Conservation (phyloP, 345 rosid species). For the Rhizophora apiculata region DNA sequence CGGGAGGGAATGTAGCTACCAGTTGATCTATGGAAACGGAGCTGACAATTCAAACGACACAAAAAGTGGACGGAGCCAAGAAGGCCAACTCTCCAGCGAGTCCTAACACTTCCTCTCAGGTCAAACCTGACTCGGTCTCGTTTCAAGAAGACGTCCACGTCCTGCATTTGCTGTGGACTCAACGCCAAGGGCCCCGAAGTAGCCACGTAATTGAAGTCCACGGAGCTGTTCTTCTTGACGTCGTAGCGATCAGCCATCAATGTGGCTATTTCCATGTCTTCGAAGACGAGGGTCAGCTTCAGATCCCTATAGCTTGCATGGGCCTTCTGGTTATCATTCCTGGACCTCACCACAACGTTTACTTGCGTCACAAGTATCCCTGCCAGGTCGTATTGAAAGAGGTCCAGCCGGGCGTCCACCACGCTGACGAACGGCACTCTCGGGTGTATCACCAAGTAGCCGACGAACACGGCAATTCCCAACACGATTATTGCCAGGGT, state of each 20-base stretch:
- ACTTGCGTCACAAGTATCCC: constrained; percentile 62
- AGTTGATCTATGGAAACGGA: constrained; percentile 50
- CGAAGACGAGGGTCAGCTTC: constrained; percentile 40
- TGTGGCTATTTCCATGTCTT: constrained; percentile 41
- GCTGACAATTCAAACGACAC: constrained; percentile 55
- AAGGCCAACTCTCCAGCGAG: constrained; percentile 69
- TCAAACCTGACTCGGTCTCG: constrained; percentile 50
- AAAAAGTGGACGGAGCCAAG: constrained; percentile 58
- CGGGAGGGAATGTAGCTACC: constrained; percentile 32
- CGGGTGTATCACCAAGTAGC: constrained; percentile 74
- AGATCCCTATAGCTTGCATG: constrained; percentile 54
- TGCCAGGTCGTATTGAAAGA: constrained; percentile 33
- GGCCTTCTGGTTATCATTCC: constrained; percentile 68
- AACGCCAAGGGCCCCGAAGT: constrained; percentile 64
- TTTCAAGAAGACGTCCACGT: constrained; percentile 39
- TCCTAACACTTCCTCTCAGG: constrained; percentile 53
- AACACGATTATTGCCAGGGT: constrained; percentile 53
- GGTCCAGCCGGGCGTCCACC: constrained; percentile 49
- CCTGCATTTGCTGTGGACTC: constrained; percentile 35
- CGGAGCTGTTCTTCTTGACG: constrained; percentile 52
- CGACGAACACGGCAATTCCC: constrained; percentile 61
- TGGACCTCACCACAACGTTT: constrained; percentile 45
- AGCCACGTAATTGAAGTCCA: constrained; percentile 39
- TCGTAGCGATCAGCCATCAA: constrained; percentile 48
- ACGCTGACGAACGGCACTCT: constrained; percentile 68